Evolutionary conservation across 2,329 filamentous ascomycete genomes (phyloP), one percentile per base, ranked within the genome.

Genomic region (Trichoderma semiorbis): DNA sequence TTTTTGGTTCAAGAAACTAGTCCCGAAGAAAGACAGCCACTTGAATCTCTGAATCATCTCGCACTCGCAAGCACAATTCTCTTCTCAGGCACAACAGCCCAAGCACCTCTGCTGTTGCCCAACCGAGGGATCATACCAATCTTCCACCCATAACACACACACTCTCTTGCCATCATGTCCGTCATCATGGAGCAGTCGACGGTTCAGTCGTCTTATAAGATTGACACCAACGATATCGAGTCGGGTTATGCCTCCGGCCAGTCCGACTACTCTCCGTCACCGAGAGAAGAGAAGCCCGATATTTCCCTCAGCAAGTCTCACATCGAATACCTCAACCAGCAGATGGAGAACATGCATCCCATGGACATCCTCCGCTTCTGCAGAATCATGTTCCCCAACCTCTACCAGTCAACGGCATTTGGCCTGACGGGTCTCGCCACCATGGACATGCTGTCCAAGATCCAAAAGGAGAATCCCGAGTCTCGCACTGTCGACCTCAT

Each of bases 331-430:
- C 88, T 99, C 81, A 99, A 99, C 86, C 84, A 90, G 75, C 94
- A 97, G 82, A 85, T 99, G 77, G 93, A 96, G 81, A 89, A 91
- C 79, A 92, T 98, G 82, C 90, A 95, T 79, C 93, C 96, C 73
- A 87, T 95, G 87, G 95, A 98, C 75, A 92, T 98, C 77, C 89
- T 99, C 73, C 92, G 91, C 83, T 98, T 97, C 92, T 94, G 92
- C 86, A 92, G 95, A 80, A 91, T 93, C 77, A 92, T 95, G 77
- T 92, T 99, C 78, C 96, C 96, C 78, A 92, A 92, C 80, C 89
- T 98, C 58, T 98, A 90, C 84, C 93, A 96, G 83, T 93, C 92
- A 57, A 95, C 93, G 14, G 93, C 93, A 70, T 95, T 95, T 79
- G 93, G 93, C 68, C 83, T 95, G 74, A 93, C 92, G 2, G 93